Percentiles rank a stretch among this genome's conserved stretches.
Conservation (phyloP, 2,329 filamentous ascomycete species). For the Alternaria longipes region DNA sequence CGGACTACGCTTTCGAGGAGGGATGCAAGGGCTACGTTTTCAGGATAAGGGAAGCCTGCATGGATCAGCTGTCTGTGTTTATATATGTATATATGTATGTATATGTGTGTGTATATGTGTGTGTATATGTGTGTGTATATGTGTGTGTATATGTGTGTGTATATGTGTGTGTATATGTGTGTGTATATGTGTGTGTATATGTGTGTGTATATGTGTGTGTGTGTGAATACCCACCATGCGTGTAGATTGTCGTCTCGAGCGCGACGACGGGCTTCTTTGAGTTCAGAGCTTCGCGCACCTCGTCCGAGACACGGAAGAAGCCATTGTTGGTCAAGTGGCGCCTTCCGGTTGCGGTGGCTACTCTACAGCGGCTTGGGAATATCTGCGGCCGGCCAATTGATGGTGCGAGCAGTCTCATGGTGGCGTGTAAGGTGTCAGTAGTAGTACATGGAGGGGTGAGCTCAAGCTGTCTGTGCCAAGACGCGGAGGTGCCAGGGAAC, state of each 20-base stretch:
- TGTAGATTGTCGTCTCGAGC: slow-evolving; percentile 96
- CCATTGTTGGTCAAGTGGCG: slow-evolving; percentile 51
- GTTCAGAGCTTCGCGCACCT: slow-evolving; percentile 79
- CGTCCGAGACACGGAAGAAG: slow-evolving; percentile 78
- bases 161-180: too few species aligned
- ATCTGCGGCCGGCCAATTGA: slow-evolving; percentile 31
- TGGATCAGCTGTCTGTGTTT: slow-evolving; percentile 15
- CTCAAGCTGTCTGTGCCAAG: slow-evolving; percentile 31
- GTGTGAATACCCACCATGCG: slow-evolving; percentile 70
- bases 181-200: fast-evolving
- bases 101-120: too few species aligned
- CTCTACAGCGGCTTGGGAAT: neutral
- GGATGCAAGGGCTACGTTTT: slow-evolving; percentile 78
- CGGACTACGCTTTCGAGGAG: slow-evolving; percentile 84
- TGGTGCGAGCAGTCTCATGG: slow-evolving; percentile 38
- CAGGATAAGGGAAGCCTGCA: slow-evolving; percentile 73
- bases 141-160: too few species aligned
- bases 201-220: fast-evolving
- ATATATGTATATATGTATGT: too few species aligned
- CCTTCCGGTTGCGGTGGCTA: slow-evolving; percentile 18
- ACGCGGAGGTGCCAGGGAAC: slow-evolving; percentile 32
- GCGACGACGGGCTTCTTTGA: slow-evolving; percentile 85
- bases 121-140: too few species aligned
- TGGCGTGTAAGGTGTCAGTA: slow-evolving; percentile 8
- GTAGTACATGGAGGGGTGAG: slow-evolving; percentile 17